A percentile compares a stretch with the other conserved stretches of the same genome.
phyloP scores from a whole-genome alignment of 2,329 filamentous ascomycete genomes.

The Elsinoe perseae region DNA sequence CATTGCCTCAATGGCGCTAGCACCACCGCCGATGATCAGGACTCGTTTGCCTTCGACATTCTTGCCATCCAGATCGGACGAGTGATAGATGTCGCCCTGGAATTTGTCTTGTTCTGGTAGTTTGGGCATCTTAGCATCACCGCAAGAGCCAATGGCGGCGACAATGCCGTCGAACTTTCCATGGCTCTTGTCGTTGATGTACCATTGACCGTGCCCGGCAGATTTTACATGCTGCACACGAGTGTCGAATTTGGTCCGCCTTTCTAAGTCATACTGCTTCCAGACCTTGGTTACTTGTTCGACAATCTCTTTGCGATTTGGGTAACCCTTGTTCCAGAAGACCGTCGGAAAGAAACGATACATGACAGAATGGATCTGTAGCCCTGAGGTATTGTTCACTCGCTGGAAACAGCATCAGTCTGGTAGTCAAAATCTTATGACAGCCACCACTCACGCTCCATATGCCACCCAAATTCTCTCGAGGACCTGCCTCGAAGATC shows the following conservation, averaged over 20 bases:
- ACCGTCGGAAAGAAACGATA: conserved; percentile 81
- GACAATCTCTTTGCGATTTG: conserved; percentile 66
- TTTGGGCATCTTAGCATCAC: conserved; percentile 64
- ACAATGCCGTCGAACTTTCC: conserved; percentile 74
- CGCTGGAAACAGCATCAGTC: conserved; percentile 40
- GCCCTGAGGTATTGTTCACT: conserved; percentile 72
- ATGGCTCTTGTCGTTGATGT: conserved; percentile 63
- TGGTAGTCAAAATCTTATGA: neutral
- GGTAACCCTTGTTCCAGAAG: conserved; percentile 67
- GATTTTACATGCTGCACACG: conserved; percentile 62
- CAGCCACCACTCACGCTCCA: conserved; percentile 57
- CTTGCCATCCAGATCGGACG: conserved; percentile 65
- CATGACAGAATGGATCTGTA: conserved; percentile 82
- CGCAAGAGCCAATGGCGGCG: conserved; percentile 71
- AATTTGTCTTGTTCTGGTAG: conserved; percentile 66
- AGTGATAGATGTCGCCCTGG: conserved; percentile 66
- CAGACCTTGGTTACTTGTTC: conserved; percentile 64
- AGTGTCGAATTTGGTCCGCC: conserved; percentile 64
- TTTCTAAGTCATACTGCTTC: conserved; percentile 64
- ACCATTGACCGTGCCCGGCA: conserved; percentile 62
- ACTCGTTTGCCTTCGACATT: conserved; percentile 67
- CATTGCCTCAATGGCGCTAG: conserved; percentile 72
- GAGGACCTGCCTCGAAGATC: conserved; percentile 65
- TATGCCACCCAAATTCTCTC: conserved; percentile 65
- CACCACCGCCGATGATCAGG: conserved; percentile 68